A percentile compares a stretch with the other conserved stretches of the same genome.
Evolutionary conservation across 2,329 filamentous ascomycete species (phyloP).

Genomic region (Penicillium sp.): DNA sequence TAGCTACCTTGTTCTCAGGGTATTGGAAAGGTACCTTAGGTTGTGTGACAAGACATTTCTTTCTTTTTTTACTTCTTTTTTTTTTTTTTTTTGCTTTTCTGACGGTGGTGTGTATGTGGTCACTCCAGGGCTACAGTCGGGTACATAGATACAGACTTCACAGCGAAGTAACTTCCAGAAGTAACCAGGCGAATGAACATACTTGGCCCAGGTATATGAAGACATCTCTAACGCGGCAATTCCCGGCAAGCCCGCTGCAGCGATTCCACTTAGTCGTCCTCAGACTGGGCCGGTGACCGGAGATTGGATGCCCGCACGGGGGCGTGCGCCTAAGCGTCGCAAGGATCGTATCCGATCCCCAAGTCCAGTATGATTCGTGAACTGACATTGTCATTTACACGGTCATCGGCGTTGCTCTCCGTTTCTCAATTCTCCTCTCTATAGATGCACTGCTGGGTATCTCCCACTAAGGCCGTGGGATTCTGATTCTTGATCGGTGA

Average conservation of each 20-base stretch:
- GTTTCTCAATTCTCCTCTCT: no score
- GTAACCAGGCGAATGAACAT: neutral
- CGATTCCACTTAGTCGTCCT: slow-evolving; percentile 10
- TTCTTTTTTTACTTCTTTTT: neutral
- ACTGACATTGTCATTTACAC: neutral
- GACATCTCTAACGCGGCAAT: slow-evolving; percentile 16
- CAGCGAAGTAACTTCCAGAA: neutral
- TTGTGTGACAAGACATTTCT: neutral
- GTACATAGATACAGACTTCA: neutral
- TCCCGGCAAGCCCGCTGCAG: slow-evolving; percentile 14
- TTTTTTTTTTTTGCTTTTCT: neutral
- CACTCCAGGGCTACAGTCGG: neutral
- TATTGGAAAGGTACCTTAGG: neutral
- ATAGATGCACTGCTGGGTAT: no score
- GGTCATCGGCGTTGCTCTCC: neutral
- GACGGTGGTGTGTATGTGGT: neutral
- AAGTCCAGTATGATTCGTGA: neutral
- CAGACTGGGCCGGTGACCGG: slow-evolving; percentile 19
- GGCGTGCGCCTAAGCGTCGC: slow-evolving; percentile 10
- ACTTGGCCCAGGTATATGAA: neutral
- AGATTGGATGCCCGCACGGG: slow-evolving; percentile 16
- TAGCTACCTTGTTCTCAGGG: neutral
- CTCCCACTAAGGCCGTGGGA: no score
- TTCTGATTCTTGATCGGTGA: neutral
- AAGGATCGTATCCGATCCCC: neutral